These are phyloP conservation scores for Yarrowia deformans DNA, from an alignment of 805 yeast genomes.

Conservation along the genomic window DNA sequence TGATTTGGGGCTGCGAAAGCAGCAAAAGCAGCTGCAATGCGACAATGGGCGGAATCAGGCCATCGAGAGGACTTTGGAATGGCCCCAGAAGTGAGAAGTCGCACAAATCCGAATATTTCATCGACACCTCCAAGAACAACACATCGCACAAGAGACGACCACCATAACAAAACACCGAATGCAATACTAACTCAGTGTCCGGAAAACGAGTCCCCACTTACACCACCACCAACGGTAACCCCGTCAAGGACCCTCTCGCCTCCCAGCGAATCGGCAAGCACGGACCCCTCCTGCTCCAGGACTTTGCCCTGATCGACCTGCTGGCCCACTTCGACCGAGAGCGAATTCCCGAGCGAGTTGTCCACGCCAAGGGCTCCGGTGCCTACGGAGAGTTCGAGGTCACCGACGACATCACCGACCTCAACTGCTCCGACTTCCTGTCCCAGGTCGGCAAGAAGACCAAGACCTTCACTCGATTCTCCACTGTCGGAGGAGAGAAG, in stretches of 20 bases:
- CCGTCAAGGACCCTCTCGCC: slow-evolving; percentile 62
- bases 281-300: slow-evolving; percentile 68
- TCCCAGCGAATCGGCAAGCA: slow-evolving; percentile 60
- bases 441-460: slow-evolving; percentile 81
- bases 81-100: not conserved
- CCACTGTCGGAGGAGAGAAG: slow-evolving; percentile 74
- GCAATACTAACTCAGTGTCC: slow-evolving; percentile 37
- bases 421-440: slow-evolving; percentile 61
- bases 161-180: not conserved
- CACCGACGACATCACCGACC: slow-evolving; percentile 63
- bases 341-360: slow-evolving; percentile 71
- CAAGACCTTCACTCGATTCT: slow-evolving; percentile 63
- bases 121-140: not conserved
- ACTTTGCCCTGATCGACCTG: slow-evolving; percentile 62
- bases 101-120: not conserved
- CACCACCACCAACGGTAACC: slow-evolving; percentile 63
- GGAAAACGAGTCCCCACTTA: slow-evolving; percentile 47
- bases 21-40: not conserved
- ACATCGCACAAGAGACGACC: too few relatives aligned
- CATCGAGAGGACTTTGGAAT: not conserved
- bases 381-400: slow-evolving; percentile 66
- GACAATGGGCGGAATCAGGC: not conserved
- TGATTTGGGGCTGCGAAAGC: not conserved
- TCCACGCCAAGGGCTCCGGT: slow-evolving; percentile 72
- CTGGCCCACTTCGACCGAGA: slow-evolving; percentile 69